Evolutionary conservation across 257 asterid genomes (phyloP), one percentile per base, ranked within the genome.

Genomic region (Galeopsis tetrahit): DNA sequence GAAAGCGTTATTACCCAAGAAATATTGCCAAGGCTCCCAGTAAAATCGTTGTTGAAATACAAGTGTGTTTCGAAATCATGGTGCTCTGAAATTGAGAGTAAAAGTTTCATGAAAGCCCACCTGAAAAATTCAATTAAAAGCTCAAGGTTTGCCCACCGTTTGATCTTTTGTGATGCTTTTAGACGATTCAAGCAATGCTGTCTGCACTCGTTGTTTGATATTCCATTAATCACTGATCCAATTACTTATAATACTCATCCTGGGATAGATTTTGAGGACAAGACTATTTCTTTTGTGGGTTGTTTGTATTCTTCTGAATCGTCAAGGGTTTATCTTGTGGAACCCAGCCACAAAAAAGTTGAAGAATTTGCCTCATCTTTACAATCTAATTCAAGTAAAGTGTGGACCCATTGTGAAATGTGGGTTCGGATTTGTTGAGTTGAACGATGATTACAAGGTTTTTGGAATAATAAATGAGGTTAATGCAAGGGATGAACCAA

Each of bases 11-110:
- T 83, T 31, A 55, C 77, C 43, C 68, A 60, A 9, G 85, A 85
- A 32, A 79, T 83, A 6, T 61, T 85, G 35, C 10, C 51, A 9
- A 66, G 85, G 32, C 75, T 83, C 2, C 84, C 89, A 21, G 86
- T 85, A 5, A 77, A 79, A 69, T 73, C 85, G 2, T 76, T 85
- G 38, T 51, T 83, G 79, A 78, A n/a, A 68, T 79, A 81, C 79
- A 81, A 74, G 76, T 82, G 82, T 62, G 88, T 87, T 61, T 83
- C 87, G 10, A 85, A 78, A 78, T 46, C 80, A 34, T 87, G 90
- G 93, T 56, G 31, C 8, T 77, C 55, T 31, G 39, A 78, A 43
- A 69, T 87, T 17, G 65, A 1, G 43, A 39, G 43, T 7, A 39
- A 39, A 39, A 7, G 43, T 5, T 39, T 39, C 43, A 39, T 39